phyloP scores from a whole-genome alignment of 2,329 filamentous ascomycete species.

The Gnomoniopsis smithogilvyi region DNA sequence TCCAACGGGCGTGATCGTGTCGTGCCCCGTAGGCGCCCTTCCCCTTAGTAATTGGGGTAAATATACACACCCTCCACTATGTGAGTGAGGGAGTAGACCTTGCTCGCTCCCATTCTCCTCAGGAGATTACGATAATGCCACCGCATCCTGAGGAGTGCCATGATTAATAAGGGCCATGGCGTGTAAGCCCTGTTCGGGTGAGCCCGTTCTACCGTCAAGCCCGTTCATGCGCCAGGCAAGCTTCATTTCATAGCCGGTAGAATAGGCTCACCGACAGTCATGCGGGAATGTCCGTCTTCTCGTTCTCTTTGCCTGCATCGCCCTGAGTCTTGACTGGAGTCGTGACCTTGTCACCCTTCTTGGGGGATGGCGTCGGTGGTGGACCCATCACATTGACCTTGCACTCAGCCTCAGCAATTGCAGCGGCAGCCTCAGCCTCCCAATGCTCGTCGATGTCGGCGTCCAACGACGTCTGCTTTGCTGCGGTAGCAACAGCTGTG shows the following conservation, averaged over 20 bases:
- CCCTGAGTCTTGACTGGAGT: constrained; percentile 9
- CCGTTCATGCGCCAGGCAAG: neutral
- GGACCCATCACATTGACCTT: constrained; percentile 18
- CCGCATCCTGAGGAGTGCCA: neutral
- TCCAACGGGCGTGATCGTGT: constrained; percentile 2
- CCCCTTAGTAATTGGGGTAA: neutral
- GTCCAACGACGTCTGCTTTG: constrained; percentile 17
- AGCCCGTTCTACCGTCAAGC: constrained; percentile 10
- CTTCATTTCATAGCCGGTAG: constrained; percentile 12
- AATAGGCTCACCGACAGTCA: constrained; percentile 19
- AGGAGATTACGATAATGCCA: neutral
- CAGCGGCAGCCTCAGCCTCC: constrained; percentile 15
- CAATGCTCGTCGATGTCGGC: constrained; percentile 11
- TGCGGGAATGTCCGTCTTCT: constrained; percentile 14
- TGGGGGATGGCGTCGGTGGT: constrained; percentile 17
- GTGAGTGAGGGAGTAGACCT: neutral
- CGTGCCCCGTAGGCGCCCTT: neutral
- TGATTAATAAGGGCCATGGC: neutral
- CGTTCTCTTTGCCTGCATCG: constrained; percentile 13
- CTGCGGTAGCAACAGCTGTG: constrained; percentile 13
- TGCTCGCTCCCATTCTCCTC: neutral
- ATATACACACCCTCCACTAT: neutral
- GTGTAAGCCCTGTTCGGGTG: neutral
- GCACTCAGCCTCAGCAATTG: constrained; percentile 9
- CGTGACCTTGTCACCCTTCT: constrained; percentile 6